phyloP scores from a whole-genome alignment of 257 asterid genomes.

The Ocimum tenuiflorum region DNA sequence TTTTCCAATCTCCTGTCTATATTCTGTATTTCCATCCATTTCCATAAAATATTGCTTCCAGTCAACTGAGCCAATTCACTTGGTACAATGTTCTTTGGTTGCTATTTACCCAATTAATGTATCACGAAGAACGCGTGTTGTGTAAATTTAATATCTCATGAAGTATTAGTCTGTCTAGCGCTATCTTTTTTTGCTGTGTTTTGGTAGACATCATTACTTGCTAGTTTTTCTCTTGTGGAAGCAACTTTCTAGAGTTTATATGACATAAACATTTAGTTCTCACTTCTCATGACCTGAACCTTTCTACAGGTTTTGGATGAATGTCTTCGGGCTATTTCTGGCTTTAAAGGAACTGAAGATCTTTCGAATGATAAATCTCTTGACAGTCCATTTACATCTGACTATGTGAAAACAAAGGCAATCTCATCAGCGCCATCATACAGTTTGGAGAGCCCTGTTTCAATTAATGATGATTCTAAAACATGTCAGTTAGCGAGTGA shows the following conservation, averaged over 20 bases:
- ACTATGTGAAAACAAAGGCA: conserved; percentile 62
- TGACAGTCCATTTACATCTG: conserved; percentile 82
- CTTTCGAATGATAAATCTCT: conserved; percentile 64
- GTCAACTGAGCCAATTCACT: no score
- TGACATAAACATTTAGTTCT: no score
- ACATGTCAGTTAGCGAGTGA: conserved; percentile 45
- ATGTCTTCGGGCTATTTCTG: conserved; percentile 90
- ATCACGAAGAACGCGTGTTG: no score
- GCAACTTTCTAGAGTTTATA: conserved; percentile 4
- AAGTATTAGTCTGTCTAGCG: neutral
- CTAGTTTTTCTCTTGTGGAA: neutral
- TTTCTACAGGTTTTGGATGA: conserved; percentile 78
- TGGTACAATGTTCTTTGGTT: no score
- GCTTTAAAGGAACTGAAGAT: conserved; percentile 95
- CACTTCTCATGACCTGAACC: neutral
- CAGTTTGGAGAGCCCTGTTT: conserved; percentile 39
- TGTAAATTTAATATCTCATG: no score
- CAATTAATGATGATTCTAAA: conserved; percentile 38
- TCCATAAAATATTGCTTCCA: no score
- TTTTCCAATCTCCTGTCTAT: no score
- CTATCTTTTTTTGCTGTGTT: conserved; percentile 12
- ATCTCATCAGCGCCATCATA: conserved; percentile 87
- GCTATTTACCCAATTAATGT: no score
- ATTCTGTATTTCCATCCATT: no score
- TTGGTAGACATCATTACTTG: conserved; percentile 8